These are phyloP conservation scores for Entomortierella parvispora DNA, from an alignment of 192 early-diverging fungal species.

Conservation along the genomic window DNA sequence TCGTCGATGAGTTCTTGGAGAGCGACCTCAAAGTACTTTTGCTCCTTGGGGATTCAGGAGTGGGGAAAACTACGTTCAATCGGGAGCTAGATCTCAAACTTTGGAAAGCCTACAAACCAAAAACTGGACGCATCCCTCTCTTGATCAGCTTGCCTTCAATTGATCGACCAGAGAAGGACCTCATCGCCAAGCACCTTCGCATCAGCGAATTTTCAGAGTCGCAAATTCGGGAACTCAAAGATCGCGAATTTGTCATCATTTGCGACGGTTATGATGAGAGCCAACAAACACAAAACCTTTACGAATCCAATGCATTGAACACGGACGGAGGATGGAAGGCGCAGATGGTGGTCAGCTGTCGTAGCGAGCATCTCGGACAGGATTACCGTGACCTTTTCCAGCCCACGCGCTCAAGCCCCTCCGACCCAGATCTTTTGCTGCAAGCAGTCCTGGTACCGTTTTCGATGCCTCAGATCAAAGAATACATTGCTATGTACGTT, in stretches of 20 bases:
- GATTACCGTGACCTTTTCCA: too few relatives aligned
- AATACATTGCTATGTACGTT: not conserved
- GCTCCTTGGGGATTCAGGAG: constrained; percentile 4
- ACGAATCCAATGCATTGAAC: not conserved
- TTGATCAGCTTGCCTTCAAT: constrained; percentile 4
- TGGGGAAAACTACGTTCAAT: constrained; percentile 11
- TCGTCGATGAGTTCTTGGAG: not conserved
- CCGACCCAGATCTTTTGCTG: too few relatives aligned
- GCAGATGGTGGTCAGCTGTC: too few relatives aligned
- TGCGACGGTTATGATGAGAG: constrained; percentile 5
- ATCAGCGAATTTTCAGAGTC: not conserved
- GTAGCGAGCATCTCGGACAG: too few relatives aligned
- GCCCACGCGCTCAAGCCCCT: too few relatives aligned
- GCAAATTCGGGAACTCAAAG: constrained; percentile 10
- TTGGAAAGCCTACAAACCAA: not conserved
- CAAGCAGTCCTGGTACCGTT: too few relatives aligned
- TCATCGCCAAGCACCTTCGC: constrained; percentile 4
- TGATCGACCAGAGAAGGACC: not conserved
- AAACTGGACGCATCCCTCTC: not conserved
- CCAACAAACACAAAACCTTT: not conserved
- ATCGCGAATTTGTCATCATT: not conserved
- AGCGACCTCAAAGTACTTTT: constrained; percentile 1
- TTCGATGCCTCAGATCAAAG: too few relatives aligned
- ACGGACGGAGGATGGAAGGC: not conserved
- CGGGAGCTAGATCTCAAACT: not conserved